A percentile compares a stretch with the other conserved stretches of the same genome.
phyloP scores from a whole-genome alignment of 129 eudicot species.

The Tagetes patula region DNA sequence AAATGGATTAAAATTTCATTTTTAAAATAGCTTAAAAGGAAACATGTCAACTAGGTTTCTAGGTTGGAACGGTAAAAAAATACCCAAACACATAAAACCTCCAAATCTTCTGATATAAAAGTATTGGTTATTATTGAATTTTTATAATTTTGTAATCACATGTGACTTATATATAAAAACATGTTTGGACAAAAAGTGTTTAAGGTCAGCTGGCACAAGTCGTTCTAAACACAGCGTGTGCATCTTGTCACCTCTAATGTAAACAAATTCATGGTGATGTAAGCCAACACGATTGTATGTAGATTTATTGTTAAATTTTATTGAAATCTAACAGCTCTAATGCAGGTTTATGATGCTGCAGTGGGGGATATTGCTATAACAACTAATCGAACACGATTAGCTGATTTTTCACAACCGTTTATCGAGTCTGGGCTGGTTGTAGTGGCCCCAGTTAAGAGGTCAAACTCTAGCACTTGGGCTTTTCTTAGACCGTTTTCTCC shows the following conservation, averaged over 20 bases:
- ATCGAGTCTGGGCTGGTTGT: slow-evolving; percentile 71
- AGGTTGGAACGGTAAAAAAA: background rate
- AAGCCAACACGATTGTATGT: slow-evolving; percentile 16
- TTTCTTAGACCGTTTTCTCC: slow-evolving; percentile 60
- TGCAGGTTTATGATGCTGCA: slow-evolving; percentile 62
- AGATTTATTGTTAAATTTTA: background rate
- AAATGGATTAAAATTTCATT: background rate
- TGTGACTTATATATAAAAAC: background rate
- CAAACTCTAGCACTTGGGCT: slow-evolving; percentile 52
- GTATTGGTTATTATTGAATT: background rate
- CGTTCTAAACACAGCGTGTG: background rate
- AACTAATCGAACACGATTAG: slow-evolving; percentile 56
- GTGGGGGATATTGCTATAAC: slow-evolving; percentile 60
- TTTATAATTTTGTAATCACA: background rate
- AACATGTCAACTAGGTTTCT: background rate
- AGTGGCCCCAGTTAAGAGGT: slow-evolving; percentile 52
- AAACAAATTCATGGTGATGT: background rate
- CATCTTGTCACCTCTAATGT: background rate
- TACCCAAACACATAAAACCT: background rate
- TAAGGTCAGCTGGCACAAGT: background rate
- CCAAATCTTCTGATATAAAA: background rate
- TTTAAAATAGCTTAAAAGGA: background rate
- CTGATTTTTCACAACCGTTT: slow-evolving; percentile 65
- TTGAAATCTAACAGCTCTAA: background rate
- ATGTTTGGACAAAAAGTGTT: background rate